Base-by-base conservation (phyloP, 2,329 filamentous ascomycete species). In the Aspergillus sp. region DNA sequence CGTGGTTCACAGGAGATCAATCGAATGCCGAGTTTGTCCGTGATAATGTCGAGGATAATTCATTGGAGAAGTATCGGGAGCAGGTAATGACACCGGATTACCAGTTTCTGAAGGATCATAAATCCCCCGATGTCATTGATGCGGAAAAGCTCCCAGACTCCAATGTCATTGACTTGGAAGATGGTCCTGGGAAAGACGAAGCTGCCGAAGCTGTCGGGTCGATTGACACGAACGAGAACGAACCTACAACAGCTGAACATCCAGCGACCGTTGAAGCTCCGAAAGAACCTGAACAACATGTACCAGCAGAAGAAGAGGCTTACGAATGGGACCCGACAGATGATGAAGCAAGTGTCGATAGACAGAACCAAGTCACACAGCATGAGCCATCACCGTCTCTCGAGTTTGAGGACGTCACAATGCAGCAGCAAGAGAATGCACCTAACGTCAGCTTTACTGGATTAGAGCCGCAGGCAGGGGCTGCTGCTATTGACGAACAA, bases 1-100 rank as follows among this genome's bases (percentile, higher is more conserved):
- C 63, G 5, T 69, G 66, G 66, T 69, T 69, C 40, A 51, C 55
- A 30, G 57, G 54, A 4, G 49, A 49, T n/a, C 49, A 45, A 22
- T 42, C 50, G 3, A 51, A 56, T 33, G 43, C 53, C 8, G 47
- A 54, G 4, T 60, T 60, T 24, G 48, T 57, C 14, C 17, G 35
- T 1, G 54, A 61, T 36, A 38, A 45, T 8, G 33, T 35, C 12
- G 41, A 50, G 20, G 39, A 47, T 26, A 31, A 40, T 24, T 37
- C 47, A 43, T 35, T 52, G 43, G 20, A 44, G 46, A 36, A 39
- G 37, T 39, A 49, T 44, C 41, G 38, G 34, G 41, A 42, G 29
- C 34, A 25, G 33, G 30, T 36, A 8, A 36, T 47, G 12, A 44
- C 42, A 3, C 37, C 44, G 13, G 43, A 53, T 26, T 41, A 50